Conservation (phyloP, 1,284 basidiomycete genomes). For the Boletellus sp. region DNA sequence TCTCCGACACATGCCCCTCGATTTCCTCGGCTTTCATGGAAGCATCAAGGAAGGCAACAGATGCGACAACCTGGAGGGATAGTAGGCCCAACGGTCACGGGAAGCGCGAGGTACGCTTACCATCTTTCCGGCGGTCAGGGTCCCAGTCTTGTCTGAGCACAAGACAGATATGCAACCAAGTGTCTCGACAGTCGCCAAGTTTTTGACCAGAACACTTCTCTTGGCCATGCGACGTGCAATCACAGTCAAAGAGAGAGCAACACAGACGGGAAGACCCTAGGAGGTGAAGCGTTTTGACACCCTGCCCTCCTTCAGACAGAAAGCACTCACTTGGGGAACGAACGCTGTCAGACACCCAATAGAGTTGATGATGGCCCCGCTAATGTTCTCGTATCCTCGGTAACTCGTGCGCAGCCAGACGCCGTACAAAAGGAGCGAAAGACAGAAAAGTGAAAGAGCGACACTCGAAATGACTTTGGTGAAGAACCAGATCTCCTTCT, state of each 20-base stretch:
- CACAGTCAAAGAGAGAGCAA: conserved; percentile 49
- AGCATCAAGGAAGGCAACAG: conserved; percentile 41
- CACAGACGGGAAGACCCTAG: conserved; percentile 46
- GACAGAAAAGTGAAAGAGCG: conserved; percentile 39
- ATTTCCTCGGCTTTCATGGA: conserved; percentile 30
- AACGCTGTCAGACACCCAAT: conserved; percentile 50
- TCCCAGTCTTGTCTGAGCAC: conserved; percentile 58
- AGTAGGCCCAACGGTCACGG: not conserved
- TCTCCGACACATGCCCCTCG: conserved; percentile 22
- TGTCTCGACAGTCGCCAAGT: conserved; percentile 57
- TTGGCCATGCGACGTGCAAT: conserved; percentile 51
- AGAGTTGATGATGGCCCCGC: conserved; percentile 42
- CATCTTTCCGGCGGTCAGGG: conserved; percentile 42
- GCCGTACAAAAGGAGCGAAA: conserved; percentile 43
- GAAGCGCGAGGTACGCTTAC: conserved; percentile 8
- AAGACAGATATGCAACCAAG: conserved; percentile 57
- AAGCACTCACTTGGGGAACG: conserved; percentile 42
- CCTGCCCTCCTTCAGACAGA: not conserved
- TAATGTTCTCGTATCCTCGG: conserved; percentile 38
- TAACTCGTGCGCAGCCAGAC: conserved; percentile 42
- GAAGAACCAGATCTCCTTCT: conserved; percentile 48
- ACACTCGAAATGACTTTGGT: conserved; percentile 44
- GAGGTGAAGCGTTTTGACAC: not conserved
- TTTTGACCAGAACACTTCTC: conserved; percentile 55
- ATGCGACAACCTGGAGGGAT: conserved; percentile 38